A percentile compares a stretch with the other conserved stretches of the same genome.
phyloP scores from a whole-genome alignment of 208 protist genomes.

The Leishmania arabica region DNA sequence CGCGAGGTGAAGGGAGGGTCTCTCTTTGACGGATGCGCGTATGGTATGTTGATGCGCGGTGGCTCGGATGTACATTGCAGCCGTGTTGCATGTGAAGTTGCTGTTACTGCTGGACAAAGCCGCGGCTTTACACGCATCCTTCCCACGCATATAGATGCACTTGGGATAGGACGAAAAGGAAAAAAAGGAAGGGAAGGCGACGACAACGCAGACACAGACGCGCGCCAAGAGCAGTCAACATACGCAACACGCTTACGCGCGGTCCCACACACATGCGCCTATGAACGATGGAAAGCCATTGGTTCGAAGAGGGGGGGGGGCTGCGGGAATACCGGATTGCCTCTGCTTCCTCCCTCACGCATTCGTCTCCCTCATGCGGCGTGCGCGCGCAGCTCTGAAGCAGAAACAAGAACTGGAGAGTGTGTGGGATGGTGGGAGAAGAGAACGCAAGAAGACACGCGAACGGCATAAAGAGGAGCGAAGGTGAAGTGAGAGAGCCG shows the following conservation, averaged over 20 bases:
- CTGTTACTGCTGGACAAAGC: background rate
- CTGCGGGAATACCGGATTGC: background rate
- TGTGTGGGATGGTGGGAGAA: background rate
- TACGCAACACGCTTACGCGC: background rate
- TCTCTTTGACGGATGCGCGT: background rate
- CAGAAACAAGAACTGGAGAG: background rate
- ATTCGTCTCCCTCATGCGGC: background rate
- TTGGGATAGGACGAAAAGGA: constrained; percentile 1
- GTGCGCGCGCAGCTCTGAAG: background rate
- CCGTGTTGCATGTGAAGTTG: background rate
- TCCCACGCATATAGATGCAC: background rate
- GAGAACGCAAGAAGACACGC: background rate
- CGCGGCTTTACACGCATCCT: background rate
- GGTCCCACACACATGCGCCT: background rate
- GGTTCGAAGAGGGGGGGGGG: background rate
- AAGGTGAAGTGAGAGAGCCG: no score
- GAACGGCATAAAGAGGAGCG: background rate
- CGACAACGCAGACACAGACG: background rate
- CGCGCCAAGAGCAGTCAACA: background rate
- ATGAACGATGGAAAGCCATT: background rate
- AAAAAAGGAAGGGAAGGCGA: constrained; percentile 21
- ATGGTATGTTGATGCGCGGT: background rate
- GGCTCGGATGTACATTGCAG: background rate
- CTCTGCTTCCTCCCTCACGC: background rate
- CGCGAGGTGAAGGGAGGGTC: background rate